Conservation (phyloP, 2,329 filamentous ascomycete genomes). For the Claviceps monticola region DNA sequence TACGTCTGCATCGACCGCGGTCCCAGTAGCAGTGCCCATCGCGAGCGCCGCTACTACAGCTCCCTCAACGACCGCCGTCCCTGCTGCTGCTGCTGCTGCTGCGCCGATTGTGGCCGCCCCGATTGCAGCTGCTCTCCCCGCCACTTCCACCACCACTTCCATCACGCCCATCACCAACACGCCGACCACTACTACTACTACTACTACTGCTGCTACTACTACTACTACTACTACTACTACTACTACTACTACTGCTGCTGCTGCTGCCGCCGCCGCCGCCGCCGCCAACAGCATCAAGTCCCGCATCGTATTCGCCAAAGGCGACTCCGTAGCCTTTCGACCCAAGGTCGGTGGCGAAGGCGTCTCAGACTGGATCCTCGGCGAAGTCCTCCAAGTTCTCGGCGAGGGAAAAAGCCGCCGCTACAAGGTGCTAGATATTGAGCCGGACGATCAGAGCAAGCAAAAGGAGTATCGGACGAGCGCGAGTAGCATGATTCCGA, state of each 20-base stretch:
- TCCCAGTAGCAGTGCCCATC: conserved; percentile 1
- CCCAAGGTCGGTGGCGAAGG: conserved; percentile 39
- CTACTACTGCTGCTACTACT: background rate
- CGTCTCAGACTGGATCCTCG: conserved; percentile 54
- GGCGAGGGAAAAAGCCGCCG: conserved; percentile 65
- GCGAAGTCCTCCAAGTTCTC: conserved; percentile 60
- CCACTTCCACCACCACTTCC: too few species aligned
- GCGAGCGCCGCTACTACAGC: background rate
- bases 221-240: background rate
- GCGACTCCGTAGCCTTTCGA: conserved; percentile 54
- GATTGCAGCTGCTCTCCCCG: too few species aligned
- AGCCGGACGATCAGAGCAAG: conserved; percentile 56
- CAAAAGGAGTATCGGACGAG: conserved; percentile 57
- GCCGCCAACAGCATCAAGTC: conserved; percentile 20
- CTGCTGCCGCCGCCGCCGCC: background rate
- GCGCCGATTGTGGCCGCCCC: background rate
- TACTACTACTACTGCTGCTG: background rate
- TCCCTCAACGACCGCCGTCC: background rate
- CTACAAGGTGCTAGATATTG: conserved; percentile 69
- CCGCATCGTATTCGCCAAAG: conserved; percentile 44
- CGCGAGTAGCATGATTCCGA: conserved; percentile 63
- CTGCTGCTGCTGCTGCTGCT: background rate
- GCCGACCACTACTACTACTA: too few species aligned
- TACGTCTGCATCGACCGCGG: background rate
- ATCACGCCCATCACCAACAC: too few species aligned